phyloP scores from a whole-genome alignment of 1,284 basidiomycete genomes.

The Ganoderma lucidum region DNA sequence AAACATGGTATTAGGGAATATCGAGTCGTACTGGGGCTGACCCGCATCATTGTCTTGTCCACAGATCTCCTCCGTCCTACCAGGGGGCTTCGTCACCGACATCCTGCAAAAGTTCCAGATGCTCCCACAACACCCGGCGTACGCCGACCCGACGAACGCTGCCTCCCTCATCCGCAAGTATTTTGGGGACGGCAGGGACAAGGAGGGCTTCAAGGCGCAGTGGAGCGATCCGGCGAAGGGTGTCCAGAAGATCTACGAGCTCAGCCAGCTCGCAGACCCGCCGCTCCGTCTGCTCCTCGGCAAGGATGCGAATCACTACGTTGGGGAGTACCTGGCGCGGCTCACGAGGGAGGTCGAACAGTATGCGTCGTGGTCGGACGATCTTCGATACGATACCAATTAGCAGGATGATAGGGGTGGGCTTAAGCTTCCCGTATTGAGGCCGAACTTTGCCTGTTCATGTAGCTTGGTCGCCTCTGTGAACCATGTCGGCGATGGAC shows the following conservation, averaged over 20 bases:
- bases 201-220: not conserved
- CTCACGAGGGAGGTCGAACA: slow-evolving; percentile 31
- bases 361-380: slow-evolving; percentile 41
- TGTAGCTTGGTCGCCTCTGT: not conserved
- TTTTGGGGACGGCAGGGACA: not conserved
- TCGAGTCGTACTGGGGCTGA: not conserved
- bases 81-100: slow-evolving; percentile 29
- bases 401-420: not conserved
- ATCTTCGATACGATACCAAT: slow-evolving; percentile 1
- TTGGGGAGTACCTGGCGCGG: slow-evolving; percentile 27
- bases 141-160: slow-evolving; percentile 11
- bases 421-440: no score
- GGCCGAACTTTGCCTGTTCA: not conserved
- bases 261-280: slow-evolving; percentile 23
- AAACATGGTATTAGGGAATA: no score
- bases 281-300: slow-evolving; percentile 41
- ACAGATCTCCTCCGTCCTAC: slow-evolving; percentile 28
- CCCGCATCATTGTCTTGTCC: not conserved
- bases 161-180: slow-evolving; percentile 10
- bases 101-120: slow-evolving; percentile 1
- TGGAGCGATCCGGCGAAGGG: slow-evolving; percentile 15
- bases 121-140: slow-evolving; percentile 28
- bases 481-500: no score
- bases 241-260: slow-evolving; percentile 12
- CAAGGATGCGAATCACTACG: slow-evolving; percentile 17